phyloP scores from a whole-genome alignment of 2,329 filamentous ascomycete species.

The Teratosphaeria gauchensis region DNA sequence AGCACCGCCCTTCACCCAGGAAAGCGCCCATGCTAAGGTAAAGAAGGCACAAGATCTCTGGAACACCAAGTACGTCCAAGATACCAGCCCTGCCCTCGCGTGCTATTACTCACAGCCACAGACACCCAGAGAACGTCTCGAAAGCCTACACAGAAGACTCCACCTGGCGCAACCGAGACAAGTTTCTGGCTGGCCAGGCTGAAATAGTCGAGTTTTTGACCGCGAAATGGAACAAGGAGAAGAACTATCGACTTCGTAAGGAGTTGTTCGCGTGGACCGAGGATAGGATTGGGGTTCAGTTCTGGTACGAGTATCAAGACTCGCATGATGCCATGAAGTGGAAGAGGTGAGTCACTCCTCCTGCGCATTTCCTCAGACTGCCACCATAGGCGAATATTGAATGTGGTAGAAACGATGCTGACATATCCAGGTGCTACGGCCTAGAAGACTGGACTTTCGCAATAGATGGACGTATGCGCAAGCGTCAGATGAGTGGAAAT shows the following conservation, averaged over 20 bases:
- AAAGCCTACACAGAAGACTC: slow-evolving; percentile 65
- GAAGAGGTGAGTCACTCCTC: slow-evolving; percentile 47
- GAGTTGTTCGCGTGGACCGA: slow-evolving; percentile 71
- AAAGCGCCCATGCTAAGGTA: slow-evolving; percentile 65
- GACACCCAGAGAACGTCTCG: slow-evolving; percentile 55
- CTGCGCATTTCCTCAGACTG: neutral
- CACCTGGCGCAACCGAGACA: slow-evolving; percentile 70
- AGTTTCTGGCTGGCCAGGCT: slow-evolving; percentile 59
- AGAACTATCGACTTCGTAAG: slow-evolving; percentile 65
- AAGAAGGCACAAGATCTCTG: slow-evolving; percentile 76
- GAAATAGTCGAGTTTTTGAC: slow-evolving; percentile 59
- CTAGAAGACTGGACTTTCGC: slow-evolving; percentile 73
- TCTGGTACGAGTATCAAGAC: slow-evolving; percentile 75
- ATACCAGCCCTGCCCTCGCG: neutral
- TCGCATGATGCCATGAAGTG: slow-evolving; percentile 54
- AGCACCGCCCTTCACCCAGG: slow-evolving; percentile 63
- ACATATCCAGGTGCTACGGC: slow-evolving; percentile 53
- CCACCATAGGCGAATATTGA: neutral
- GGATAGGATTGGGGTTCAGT: slow-evolving; percentile 71
- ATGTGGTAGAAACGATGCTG: neutral
- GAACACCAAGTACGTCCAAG: slow-evolving; percentile 57
- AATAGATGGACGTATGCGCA: slow-evolving; percentile 59
- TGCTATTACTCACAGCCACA: slow-evolving; percentile 22
- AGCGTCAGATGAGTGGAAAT: slow-evolving; percentile 68
- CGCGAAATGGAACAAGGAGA: slow-evolving; percentile 65